A percentile compares a stretch with the other conserved stretches of the same genome.
These are phyloP conservation scores for Soucietia sequanensis DNA, from an alignment of 805 yeast genomes.

Conservation along the genomic window DNA sequence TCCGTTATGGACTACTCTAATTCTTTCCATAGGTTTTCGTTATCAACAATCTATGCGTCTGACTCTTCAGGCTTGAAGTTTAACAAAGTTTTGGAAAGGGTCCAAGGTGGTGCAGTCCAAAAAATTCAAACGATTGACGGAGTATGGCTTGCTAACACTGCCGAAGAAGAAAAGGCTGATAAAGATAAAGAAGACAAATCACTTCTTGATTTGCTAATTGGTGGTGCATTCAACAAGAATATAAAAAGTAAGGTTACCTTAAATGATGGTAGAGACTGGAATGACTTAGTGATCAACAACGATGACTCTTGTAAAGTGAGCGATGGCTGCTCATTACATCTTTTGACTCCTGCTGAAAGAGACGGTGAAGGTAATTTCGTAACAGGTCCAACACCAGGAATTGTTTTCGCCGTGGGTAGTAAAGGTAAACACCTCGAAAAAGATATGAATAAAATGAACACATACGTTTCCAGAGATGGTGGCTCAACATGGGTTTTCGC, in stretches of 20 bases:
- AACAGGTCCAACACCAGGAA: constrained; percentile 57
- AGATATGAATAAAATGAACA: constrained; percentile 21
- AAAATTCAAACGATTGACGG: constrained; percentile 59
- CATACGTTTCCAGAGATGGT: constrained; percentile 73
- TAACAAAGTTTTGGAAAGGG: constrained; percentile 40
- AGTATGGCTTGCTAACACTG: constrained; percentile 51
- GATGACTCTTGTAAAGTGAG: constrained; percentile 43
- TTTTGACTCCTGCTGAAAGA: constrained; percentile 28
- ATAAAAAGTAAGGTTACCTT: constrained; percentile 41
- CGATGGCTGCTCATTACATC: constrained; percentile 50
- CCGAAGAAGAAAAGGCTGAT: constrained; percentile 13
- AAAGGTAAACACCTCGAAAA: constrained; percentile 24
- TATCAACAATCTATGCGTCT: constrained; percentile 45
- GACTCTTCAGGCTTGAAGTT: constrained; percentile 60
- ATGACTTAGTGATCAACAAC: constrained; percentile 42
- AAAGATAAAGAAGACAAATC: constrained; percentile 18
- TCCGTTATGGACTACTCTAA: constrained; percentile 21
- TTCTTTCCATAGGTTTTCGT: constrained; percentile 7
- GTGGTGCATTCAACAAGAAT: constrained; percentile 13
- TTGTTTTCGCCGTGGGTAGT: constrained; percentile 29
- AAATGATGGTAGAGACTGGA: constrained; percentile 58
- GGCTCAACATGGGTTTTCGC: constrained; percentile 70
- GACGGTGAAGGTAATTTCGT: constrained; percentile 43
- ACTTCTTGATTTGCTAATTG: constrained; percentile 22
- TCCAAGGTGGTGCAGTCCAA: constrained; percentile 41